Conservation (phyloP, 1,139 yeast species). For the Nematodospora anomalae region DNA sequence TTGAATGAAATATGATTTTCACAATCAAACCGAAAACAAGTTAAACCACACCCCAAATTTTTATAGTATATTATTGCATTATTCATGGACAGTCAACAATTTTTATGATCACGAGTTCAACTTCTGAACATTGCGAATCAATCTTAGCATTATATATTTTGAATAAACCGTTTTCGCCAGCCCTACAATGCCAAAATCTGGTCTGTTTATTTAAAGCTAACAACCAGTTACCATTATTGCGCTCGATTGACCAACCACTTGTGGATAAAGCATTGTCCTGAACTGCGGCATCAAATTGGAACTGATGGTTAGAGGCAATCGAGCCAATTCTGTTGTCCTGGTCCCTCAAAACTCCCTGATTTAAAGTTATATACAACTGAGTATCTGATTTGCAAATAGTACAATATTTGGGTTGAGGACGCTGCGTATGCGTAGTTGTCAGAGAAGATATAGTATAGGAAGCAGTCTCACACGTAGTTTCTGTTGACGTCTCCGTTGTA, state of each 20-base stretch:
- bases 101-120: neutral
- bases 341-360: constrained; percentile 32
- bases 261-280: constrained; percentile 5
- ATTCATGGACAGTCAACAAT: neutral
- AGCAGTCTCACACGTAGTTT: neutral
- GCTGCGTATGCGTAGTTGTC: neutral
- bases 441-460: neutral
- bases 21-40: neutral
- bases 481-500: neutral
- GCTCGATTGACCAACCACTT: constrained; percentile 17
- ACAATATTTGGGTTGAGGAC: constrained; percentile 1
- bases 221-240: constrained; percentile 22
- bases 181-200: constrained; percentile 34
- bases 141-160: constrained; percentile 43
- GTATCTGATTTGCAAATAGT: constrained; percentile 26
- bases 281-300: constrained; percentile 48
- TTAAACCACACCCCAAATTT: neutral
- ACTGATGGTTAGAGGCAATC: constrained; percentile 46
- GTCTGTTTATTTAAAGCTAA: constrained; percentile 7
- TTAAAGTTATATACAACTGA: constrained; percentile 31
- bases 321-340: constrained; percentile 39
- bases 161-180: constrained; percentile 37
- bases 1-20: neutral
- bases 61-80: neutral
- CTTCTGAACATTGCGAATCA: constrained; percentile 36